A percentile compares a stretch with the other conserved stretches of the same genome.
Evolutionary conservation across 2,329 filamentous ascomycete species (phyloP).

Genomic region (Emmonsia crescens): DNA sequence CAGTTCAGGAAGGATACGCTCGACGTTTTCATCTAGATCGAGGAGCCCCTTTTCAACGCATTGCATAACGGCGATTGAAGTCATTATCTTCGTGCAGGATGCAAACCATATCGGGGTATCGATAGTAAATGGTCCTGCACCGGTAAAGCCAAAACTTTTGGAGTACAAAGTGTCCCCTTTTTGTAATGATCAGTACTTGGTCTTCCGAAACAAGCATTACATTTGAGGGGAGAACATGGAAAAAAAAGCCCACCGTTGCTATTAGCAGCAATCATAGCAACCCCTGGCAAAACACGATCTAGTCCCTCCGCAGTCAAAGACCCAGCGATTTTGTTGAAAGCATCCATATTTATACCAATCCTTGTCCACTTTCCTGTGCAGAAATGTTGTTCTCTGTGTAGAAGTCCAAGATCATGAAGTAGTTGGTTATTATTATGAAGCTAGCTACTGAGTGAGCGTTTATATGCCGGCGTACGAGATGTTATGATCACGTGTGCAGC

Average conservation of each 20-base stretch:
- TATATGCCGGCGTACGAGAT: no score
- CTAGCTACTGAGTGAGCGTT: no score
- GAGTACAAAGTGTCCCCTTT: slow-evolving; percentile 3
- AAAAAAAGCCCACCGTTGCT: not conserved
- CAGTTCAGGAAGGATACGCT: slow-evolving; percentile 37
- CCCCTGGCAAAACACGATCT: not conserved
- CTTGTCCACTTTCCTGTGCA: not conserved
- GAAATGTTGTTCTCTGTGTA: no score
- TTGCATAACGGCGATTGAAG: slow-evolving; percentile 41
- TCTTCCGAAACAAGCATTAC: not conserved
- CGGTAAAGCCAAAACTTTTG: slow-evolving; percentile 1
- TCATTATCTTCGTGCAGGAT: slow-evolving; percentile 34
- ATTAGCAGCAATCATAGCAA: slow-evolving; percentile 2
- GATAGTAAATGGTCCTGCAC: not conserved
- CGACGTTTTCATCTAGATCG: slow-evolving; percentile 35
- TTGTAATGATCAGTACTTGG: not conserved
- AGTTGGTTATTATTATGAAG: no score
- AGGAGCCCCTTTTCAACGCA: slow-evolving; percentile 43
- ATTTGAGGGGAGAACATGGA: not conserved
- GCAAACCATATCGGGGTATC: slow-evolving; percentile 7
- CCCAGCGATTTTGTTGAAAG: not conserved
- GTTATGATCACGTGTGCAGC: no score
- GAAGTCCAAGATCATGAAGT: no score
- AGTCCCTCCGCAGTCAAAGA: slow-evolving; percentile 1
- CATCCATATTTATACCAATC: slow-evolving; percentile 15